Evolutionary conservation across 805 yeast species (phyloP).

Genomic region (Ogataea philodendri): DNA sequence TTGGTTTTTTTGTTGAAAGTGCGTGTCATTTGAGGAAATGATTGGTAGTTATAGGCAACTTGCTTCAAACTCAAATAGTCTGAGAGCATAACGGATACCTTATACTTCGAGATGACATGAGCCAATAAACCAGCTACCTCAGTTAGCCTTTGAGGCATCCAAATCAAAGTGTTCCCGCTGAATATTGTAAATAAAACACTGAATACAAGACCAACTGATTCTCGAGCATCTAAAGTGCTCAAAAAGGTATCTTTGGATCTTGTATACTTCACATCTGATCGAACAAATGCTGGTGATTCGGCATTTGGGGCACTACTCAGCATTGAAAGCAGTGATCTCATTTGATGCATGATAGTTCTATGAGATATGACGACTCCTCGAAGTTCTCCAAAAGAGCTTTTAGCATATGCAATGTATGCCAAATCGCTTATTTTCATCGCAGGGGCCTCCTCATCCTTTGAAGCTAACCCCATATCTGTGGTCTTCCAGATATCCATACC

Average conservation of each 20-base stretch:
- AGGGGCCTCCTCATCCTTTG: conserved; percentile 58
- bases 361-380: conserved; percentile 94
- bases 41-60: conserved; percentile 89
- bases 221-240: conserved; percentile 65
- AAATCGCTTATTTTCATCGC: conserved; percentile 73
- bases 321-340: conserved; percentile 70
- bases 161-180: conserved; percentile 76
- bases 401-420: conserved; percentile 90
- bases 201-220: conserved; percentile 81
- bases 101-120: conserved; percentile 63
- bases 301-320: conserved; percentile 56
- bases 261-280: conserved; percentile 48
- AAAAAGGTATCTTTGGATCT: conserved; percentile 54
- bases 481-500: conserved; percentile 79
- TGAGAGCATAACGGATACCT: conserved; percentile 72
- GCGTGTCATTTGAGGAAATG: conserved; percentile 79
- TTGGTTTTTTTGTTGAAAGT: conserved; percentile 71
- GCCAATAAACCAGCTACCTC: conserved; percentile 87
- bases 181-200: conserved; percentile 80
- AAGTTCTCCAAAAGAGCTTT: conserved; percentile 86
- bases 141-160: conserved; percentile 74
- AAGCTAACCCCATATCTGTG: conserved; percentile 75
- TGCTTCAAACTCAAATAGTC: conserved; percentile 88
- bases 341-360: conserved; percentile 82
- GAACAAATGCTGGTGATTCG: conserved; percentile 43